Evolutionary conservation across 2,329 filamentous ascomycete genomes (phyloP).

Genomic region (Arachnopeziza araneosa): DNA sequence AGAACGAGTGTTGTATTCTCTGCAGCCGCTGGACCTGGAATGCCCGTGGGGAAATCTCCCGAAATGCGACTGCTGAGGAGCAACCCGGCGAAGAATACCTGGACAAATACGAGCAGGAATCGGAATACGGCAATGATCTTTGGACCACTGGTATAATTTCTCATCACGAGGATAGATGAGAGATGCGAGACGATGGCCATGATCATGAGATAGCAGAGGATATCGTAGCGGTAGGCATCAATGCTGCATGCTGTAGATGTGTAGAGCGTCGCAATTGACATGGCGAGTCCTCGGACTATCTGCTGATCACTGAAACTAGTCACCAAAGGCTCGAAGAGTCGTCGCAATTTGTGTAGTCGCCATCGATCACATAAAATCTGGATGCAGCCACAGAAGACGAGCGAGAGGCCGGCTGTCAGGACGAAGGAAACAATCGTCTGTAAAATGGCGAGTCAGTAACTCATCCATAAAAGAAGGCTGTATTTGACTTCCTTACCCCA

Average conservation of each 20-base stretch:
- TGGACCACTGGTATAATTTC: conserved; percentile 2
- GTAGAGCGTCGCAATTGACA: conserved; percentile 5
- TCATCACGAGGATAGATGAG: conserved; percentile 3
- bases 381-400: conserved; percentile 3
- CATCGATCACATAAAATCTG: conserved; percentile 6
- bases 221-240: conserved; percentile 6
- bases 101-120: conserved; percentile 3
- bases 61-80: conserved; percentile 3
- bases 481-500: neutral
- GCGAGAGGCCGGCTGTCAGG: conserved; percentile 6
- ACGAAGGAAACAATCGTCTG: conserved; percentile 10
- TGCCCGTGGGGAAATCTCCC: conserved; percentile 1
- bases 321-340: conserved; percentile 7
- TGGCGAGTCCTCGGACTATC: conserved; percentile 5
- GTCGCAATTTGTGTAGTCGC: conserved; percentile 1
- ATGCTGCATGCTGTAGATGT: conserved; percentile 5
- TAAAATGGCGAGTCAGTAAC: neutral
- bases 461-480: neutral
- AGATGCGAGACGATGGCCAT: conserved; percentile 10
- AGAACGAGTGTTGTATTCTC: conserved; percentile 3
- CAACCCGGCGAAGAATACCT: conserved; percentile 5
- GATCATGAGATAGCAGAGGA: conserved; percentile 8
- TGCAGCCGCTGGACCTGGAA: neutral
- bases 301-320: conserved; percentile 11
- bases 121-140: neutral